These are phyloP conservation scores for Magnolia changhungtana DNA, from an alignment of 164 flowering plant species.

Conservation along the genomic window DNA sequence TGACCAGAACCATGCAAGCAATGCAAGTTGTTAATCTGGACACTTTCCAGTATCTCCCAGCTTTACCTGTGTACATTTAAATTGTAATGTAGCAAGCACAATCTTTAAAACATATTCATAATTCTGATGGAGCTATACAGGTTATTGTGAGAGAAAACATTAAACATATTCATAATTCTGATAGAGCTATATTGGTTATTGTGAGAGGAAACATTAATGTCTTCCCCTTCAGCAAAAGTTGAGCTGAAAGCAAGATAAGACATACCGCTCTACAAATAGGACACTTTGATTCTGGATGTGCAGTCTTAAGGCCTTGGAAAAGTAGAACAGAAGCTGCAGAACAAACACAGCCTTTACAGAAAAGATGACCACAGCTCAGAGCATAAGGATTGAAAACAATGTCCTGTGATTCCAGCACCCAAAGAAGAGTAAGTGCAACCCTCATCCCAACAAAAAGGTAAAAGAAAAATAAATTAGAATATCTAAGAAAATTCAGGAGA, in stretches of 20 bases:
- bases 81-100: too few species aligned
- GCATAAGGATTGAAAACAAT: conserved; percentile 81
- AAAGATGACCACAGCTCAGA: conserved; percentile 79
- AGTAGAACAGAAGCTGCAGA: conserved; percentile 73
- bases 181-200: too few species aligned
- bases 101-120: too few species aligned
- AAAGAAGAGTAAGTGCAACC: background rate
- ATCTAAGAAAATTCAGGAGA: background rate
- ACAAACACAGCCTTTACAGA: conserved; percentile 84
- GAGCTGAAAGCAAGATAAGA: conserved; percentile 1
- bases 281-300: conserved; percentile 57
- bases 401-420: conserved; percentile 41
- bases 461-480: background rate
- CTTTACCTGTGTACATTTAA: too few species aligned
- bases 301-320: conserved; percentile 65
- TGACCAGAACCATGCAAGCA: too few species aligned
- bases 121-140: too few species aligned
- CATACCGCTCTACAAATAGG: conserved; percentile 85
- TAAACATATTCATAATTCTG: too few species aligned
- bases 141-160: too few species aligned
- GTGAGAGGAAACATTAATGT: too few species aligned
- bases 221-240: too few species aligned
- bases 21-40: too few species aligned
- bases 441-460: background rate
- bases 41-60: too few species aligned